phyloP scores from a whole-genome alignment of 139 green algal genomes.

The Micractinium sp. region DNA sequence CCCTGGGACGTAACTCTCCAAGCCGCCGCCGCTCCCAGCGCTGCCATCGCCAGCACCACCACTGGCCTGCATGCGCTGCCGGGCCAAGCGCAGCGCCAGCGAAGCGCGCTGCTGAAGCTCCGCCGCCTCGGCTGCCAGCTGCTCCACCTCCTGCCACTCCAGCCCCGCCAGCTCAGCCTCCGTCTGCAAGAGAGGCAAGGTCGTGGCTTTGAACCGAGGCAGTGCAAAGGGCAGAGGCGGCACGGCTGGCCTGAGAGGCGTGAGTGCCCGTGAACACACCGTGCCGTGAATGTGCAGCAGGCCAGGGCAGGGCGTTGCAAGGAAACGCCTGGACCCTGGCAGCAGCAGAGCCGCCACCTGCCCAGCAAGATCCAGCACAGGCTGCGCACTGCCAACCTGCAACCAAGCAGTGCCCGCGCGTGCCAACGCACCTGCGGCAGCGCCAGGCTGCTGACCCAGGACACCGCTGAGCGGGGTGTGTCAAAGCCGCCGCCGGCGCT shows the following conservation, averaged over 20 bases:
- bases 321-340: neutral
- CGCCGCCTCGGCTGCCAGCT: slow-evolving; percentile 29
- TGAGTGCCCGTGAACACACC: too few relatives aligned
- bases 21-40: neutral
- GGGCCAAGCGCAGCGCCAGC: slow-evolving; percentile 11
- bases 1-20: too few relatives aligned
- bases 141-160: slow-evolving; percentile 23
- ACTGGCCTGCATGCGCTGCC: neutral
- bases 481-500: neutral
- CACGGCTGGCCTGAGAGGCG: too few relatives aligned
- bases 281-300: neutral
- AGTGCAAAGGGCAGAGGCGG: neutral
- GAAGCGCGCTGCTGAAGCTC: slow-evolving; percentile 1
- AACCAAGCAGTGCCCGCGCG: too few relatives aligned
- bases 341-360: too few relatives aligned
- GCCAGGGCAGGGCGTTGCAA: neutral
- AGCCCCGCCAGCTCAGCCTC: slow-evolving; percentile 23
- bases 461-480: neutral
- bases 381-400: too few relatives aligned
- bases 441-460: neutral
- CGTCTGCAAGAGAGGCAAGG: neutral
- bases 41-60: neutral
- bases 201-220: too few relatives aligned
- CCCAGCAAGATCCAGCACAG: too few relatives aligned
- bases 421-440: neutral